Evolutionary conservation across 2,329 filamentous ascomycete species (phyloP), one percentile per base, ranked within the genome.

Genomic region (Teratosphaeriaceae sp.): DNA sequence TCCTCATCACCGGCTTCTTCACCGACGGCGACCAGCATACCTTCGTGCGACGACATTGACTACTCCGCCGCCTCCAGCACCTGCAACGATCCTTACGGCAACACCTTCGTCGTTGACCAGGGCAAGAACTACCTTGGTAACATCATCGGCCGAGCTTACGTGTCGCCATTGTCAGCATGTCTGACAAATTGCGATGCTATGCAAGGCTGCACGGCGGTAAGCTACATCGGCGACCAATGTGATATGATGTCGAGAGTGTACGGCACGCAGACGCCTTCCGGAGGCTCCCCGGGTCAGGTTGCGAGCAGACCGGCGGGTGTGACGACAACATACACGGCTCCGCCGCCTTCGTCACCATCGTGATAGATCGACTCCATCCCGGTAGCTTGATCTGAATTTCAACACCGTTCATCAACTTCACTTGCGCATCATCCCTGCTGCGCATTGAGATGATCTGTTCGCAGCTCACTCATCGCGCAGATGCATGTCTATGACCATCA

Each of bases 321-420:
- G 31, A 35, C n/a, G 16, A 35, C 31, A 11, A 35, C 31, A 3
- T 35, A 35, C 20, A 35, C 31, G 15, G 31, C 31, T 35, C n/a
- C 31, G 15, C 31, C 31, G 31, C 11, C 31, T 13, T 12, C 7
- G 6, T 6, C 12, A 4, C 5, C 27, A n/a, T 6, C 27, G 5
- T 30, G 27, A 30, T n/a, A n/a, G n/a, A n/a, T n/a, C n/a, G n/a
- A n/a, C n/a, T n/a, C n/a, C n/a, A n/a, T n/a, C n/a, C n/a, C n/a
- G n/a, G n/a, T n/a, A n/a, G n/a, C n/a, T n/a, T n/a, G n/a, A n/a
- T n/a, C n/a, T n/a, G n/a, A n/a, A n/a, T n/a, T n/a, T n/a, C n/a
- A n/a, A n/a, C n/a, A n/a, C n/a, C n/a, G n/a, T n/a, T n/a, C n/a
- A n/a, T n/a, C n/a, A n/a, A n/a, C n/a, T n/a, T n/a, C n/a, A n/a